Evolutionary conservation across 768 basidiomycete species (phyloP).

Genomic region (Megacollybia marginata): DNA sequence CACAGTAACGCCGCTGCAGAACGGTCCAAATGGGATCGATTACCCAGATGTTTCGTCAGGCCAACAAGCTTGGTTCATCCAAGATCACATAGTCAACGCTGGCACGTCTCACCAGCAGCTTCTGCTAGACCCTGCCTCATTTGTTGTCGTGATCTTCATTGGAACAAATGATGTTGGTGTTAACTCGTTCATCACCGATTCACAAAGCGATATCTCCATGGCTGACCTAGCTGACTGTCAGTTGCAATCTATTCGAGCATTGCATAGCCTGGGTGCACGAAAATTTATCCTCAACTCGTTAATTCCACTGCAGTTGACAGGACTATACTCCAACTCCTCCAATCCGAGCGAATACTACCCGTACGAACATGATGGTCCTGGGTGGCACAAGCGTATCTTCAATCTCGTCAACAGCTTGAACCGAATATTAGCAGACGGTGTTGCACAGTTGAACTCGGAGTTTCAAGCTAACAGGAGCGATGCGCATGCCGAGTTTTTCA

Average conservation of each 20-base stretch:
- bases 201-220: slow-evolving; percentile 7
- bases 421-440: slow-evolving; percentile 9
- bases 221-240: slow-evolving; percentile 13
- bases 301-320: slow-evolving; percentile 13
- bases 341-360: slow-evolving; percentile 14
- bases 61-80: slow-evolving; percentile 16
- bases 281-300: slow-evolving; percentile 17
- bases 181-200: slow-evolving; percentile 9
- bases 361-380: slow-evolving; percentile 11
- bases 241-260: slow-evolving; percentile 8
- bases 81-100: slow-evolving; percentile 12
- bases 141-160: slow-evolving; percentile 13
- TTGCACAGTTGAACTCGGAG: slow-evolving; percentile 9
- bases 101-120: slow-evolving; percentile 13
- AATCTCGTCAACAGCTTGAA: slow-evolving; percentile 15
- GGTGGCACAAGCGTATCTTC: slow-evolving; percentile 14
- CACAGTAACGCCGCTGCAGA: neutral
- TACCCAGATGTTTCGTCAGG: slow-evolving; percentile 12
- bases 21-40: neutral
- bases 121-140: slow-evolving; percentile 13
- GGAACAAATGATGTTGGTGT: slow-evolving; percentile 17
- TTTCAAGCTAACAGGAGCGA: slow-evolving; percentile 4
- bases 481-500: slow-evolving; percentile 10
- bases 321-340: slow-evolving; percentile 10
- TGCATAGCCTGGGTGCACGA: slow-evolving; percentile 13